phyloP scores from a whole-genome alignment of 1,139 yeast genomes.

The Meyerozyma sp. region DNA sequence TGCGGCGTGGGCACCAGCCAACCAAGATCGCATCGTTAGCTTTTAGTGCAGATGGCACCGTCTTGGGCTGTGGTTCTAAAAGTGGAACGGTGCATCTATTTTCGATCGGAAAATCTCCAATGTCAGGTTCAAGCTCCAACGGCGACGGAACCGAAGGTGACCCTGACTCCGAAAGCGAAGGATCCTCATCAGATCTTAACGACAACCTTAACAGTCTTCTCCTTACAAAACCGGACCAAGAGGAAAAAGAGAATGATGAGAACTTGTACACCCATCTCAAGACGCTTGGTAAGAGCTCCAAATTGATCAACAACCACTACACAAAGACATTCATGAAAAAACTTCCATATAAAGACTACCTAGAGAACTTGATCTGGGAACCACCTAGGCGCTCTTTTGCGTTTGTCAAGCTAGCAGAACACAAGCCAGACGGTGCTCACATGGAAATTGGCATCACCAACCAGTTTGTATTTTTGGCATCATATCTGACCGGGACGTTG shows the following conservation, averaged over 20 bases:
- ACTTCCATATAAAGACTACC: slow-evolving; percentile 38
- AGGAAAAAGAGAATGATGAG: background rate
- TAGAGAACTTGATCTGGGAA: slow-evolving; percentile 40
- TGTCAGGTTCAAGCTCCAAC: slow-evolving; percentile 18
- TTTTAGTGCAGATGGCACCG: slow-evolving; percentile 45
- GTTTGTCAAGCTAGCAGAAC: slow-evolving; percentile 34
- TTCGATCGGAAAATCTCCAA: slow-evolving; percentile 6
- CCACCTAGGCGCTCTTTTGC: slow-evolving; percentile 44
- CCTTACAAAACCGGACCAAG: background rate
- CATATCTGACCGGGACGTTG: slow-evolving; percentile 35
- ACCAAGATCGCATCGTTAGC: slow-evolving; percentile 51
- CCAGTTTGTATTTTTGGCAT: slow-evolving; percentile 30
- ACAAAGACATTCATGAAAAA: slow-evolving; percentile 35
- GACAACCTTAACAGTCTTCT: background rate
- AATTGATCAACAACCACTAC: slow-evolving; percentile 28
- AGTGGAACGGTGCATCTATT: slow-evolving; percentile 69
- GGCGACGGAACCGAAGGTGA: slow-evolving; percentile 5
- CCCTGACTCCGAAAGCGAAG: background rate
- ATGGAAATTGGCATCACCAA: slow-evolving; percentile 39
- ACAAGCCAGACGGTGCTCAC: slow-evolving; percentile 11
- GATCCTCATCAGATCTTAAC: slow-evolving; percentile 1
- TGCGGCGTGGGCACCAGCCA: slow-evolving; percentile 65
- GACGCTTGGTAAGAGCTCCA: slow-evolving; percentile 7
- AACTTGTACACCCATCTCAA: background rate
- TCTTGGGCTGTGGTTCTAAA: slow-evolving; percentile 64